Evolutionary conservation across 2,329 filamentous ascomycete genomes (phyloP).

Genomic region (Fusarium pseudograminearum): DNA sequence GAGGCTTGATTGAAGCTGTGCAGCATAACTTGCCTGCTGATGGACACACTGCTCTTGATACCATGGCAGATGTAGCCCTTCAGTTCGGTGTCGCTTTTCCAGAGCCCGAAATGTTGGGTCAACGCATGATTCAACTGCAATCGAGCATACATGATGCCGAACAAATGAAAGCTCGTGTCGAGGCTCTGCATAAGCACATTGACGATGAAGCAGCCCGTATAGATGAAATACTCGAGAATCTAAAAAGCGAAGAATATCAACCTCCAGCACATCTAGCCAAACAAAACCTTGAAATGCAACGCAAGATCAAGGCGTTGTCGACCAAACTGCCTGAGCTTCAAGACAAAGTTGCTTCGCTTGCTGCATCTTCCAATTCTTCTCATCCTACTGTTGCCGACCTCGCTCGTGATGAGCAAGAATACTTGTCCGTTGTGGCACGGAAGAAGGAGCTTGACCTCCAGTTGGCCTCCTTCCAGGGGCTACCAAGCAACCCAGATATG

Average conservation of each 20-base stretch:
- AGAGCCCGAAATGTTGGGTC: slow-evolving; percentile 62
- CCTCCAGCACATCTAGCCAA: slow-evolving; percentile 70
- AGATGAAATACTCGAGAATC: slow-evolving; percentile 55
- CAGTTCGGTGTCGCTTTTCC: slow-evolving; percentile 63
- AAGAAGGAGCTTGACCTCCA: slow-evolving; percentile 72
- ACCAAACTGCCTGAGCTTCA: slow-evolving; percentile 73
- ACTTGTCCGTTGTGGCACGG: slow-evolving; percentile 66
- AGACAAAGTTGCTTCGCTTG: slow-evolving; percentile 62
- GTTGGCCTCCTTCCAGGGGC: slow-evolving; percentile 74
- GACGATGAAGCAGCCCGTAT: slow-evolving; percentile 61
- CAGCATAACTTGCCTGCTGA: slow-evolving; percentile 67
- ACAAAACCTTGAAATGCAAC: slow-evolving; percentile 79
- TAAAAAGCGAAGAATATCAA: slow-evolving; percentile 63
- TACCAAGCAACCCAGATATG: slow-evolving; percentile 77
- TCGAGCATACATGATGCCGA: slow-evolving; percentile 65
- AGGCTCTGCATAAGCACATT: slow-evolving; percentile 68
- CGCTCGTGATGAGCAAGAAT: slow-evolving; percentile 67
- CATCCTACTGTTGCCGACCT: slow-evolving; percentile 69
- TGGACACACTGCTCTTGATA: slow-evolving; percentile 67
- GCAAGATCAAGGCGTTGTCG: slow-evolving; percentile 74
- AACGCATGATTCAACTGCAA: slow-evolving; percentile 67
- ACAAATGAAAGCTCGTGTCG: slow-evolving; percentile 66
- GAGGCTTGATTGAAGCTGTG: slow-evolving; percentile 64
- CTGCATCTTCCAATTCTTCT: slow-evolving; percentile 51
- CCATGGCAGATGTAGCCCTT: slow-evolving; percentile 66